phyloP scores from a whole-genome alignment of 2,329 filamentous ascomycete species.

The Fusarium nygamai region DNA sequence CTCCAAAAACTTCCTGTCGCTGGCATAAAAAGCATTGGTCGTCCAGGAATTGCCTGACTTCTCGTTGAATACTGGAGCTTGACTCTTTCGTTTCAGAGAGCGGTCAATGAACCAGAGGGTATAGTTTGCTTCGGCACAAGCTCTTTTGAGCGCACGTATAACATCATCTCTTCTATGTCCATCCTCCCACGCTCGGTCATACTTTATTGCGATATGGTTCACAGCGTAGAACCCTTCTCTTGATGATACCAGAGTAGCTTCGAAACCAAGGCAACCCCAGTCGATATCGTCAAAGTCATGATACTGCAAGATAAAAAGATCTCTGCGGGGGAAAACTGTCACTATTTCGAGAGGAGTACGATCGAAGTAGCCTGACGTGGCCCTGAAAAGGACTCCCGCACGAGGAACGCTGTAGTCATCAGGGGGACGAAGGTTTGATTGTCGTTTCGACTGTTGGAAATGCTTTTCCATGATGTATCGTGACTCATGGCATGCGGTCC shows the following conservation, averaged over 20 bases:
- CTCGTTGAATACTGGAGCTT: background rate
- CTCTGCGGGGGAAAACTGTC: background rate
- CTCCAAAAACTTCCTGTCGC: background rate
- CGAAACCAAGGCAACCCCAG: background rate
- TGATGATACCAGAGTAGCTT: rapidly evolving
- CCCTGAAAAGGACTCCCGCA: too few relatives aligned
- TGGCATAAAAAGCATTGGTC: background rate
- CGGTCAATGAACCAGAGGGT: background rate
- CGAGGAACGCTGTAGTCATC: too few relatives aligned
- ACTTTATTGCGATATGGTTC: background rate
- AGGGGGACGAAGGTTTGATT: too few relatives aligned
- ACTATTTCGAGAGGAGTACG: background rate
- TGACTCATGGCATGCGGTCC: background rate
- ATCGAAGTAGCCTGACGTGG: background rate
- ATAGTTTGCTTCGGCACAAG: too few relatives aligned
- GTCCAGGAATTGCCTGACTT: background rate
- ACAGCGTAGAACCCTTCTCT: background rate
- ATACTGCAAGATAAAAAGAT: background rate
- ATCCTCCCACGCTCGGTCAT: background rate
- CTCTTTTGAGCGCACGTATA: too few relatives aligned
- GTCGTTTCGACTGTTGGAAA: background rate
- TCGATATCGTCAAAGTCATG: background rate
- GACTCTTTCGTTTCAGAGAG: background rate
- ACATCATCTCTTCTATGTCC: rapidly evolving
- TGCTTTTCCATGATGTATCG: background rate